A percentile compares a stretch with the other conserved stretches of the same genome.
Conservation (phyloP, 495 filamentous ascomycete species). For the Annulohypoxylon maeteangense region DNA sequence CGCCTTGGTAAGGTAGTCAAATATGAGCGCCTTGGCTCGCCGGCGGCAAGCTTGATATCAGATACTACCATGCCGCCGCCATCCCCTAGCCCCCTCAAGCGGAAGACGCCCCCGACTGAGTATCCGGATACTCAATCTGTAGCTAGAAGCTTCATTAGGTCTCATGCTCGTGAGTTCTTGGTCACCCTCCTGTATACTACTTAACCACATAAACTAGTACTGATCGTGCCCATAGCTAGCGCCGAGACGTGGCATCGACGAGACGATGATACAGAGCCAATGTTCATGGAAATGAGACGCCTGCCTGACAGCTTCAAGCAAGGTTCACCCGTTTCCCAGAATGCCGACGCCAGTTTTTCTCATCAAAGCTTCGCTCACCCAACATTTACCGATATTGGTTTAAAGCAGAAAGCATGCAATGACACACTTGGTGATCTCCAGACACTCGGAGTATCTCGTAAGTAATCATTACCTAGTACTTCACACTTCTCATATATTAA, state of each 20-base stretch:
- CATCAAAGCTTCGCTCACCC: conserved; percentile 47
- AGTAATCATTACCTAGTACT: background rate
- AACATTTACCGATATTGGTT: conserved; percentile 56
- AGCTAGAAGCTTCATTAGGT: conserved; percentile 35
- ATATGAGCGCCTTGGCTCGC: conserved; percentile 26
- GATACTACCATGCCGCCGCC: conserved; percentile 41
- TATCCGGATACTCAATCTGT: conserved; percentile 26
- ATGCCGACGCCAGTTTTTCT: conserved; percentile 43
- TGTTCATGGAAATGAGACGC: conserved; percentile 43
- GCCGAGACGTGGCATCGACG: conserved; percentile 42
- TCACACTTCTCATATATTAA: background rate
- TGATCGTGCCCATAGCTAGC: conserved; percentile 32
- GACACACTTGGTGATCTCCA: conserved; percentile 61
- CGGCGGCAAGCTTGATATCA: conserved; percentile 22
- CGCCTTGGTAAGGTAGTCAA: conserved; percentile 10
- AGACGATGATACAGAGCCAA: conserved; percentile 42
- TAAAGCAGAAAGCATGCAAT: conserved; percentile 58
- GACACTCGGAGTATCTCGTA: conserved; percentile 57
- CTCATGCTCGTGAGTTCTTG: conserved; percentile 44
- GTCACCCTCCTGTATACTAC: background rate
- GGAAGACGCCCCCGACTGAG: conserved; percentile 27
- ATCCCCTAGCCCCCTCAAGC: conserved; percentile 19
- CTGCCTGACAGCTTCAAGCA: conserved; percentile 19
- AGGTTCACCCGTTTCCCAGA: conserved; percentile 40
- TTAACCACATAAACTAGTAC: background rate